Base-by-base conservation (phyloP, 2,329 filamentous ascomycete species). In the Claviceps sp. region DNA sequence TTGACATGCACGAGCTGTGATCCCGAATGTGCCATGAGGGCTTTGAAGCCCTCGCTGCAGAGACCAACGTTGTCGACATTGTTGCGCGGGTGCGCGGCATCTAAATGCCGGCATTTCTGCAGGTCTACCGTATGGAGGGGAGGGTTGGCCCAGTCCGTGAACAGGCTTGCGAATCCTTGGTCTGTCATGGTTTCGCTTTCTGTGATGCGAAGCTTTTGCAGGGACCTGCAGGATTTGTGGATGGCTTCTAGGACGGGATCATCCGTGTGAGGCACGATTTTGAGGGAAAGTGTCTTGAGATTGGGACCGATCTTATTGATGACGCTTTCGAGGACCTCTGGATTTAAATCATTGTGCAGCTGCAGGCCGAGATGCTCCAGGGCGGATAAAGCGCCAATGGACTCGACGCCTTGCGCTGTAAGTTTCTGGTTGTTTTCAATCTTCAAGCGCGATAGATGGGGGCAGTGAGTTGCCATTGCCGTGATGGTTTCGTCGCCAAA, bases 1-100 rank as follows among this genome's bases (percentile, higher is more conserved):
- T 94, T 86, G 37, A 97, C 72, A 42, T 77, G 71, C 54, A 75
- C 74, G 2, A 97, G 67, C 11, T 69, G 72, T 1, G 69, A 63
- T 4, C 87, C 86, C 0, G 89, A 95, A 63, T 96, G 91, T 0
- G 72, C 70, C 87, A 96, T 95, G 44, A 96, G 69, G 0, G 88
- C 86, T 57, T 76, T 72, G 69, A 97, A 91, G 0, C 86, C 89
- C 5, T 77, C 68, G 0, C 82, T 84, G 50, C 84, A 88, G 37
- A 96, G 74, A 1, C 90, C 91, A 45, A 91, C 70, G 24, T 77
- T 74, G 52, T 81, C 70, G 0, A 79, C 76, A 47, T 83, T 82
- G 4, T 82, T 79, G 22, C 82, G 77, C 0, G 88, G 84, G 26
- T 78, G 78, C 48, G 73, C 70, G 54, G 87, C 80, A 63, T 95